These are phyloP conservation scores for Dothistroma pini DNA, from an alignment of 2,329 filamentous ascomycete genomes.

Conservation along the genomic window DNA sequence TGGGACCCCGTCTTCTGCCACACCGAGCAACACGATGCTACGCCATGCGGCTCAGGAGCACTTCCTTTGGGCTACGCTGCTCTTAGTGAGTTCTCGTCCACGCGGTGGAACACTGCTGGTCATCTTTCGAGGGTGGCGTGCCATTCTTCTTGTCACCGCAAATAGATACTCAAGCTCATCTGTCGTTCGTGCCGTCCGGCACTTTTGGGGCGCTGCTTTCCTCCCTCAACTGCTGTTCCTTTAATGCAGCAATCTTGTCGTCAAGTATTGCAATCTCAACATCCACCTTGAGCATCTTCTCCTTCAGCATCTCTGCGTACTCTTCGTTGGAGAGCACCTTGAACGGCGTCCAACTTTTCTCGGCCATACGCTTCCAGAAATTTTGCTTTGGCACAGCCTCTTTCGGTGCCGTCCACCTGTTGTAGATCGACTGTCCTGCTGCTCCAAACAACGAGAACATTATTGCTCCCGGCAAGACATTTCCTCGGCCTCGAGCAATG, in stretches of 20 bases:
- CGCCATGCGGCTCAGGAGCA: too few relatives aligned
- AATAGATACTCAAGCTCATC: background rate
- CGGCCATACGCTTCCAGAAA: slow-evolving; percentile 50
- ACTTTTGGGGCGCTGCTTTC: too few relatives aligned
- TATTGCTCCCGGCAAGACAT: slow-evolving; percentile 54
- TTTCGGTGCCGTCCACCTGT: slow-evolving; percentile 44
- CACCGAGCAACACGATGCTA: too few relatives aligned
- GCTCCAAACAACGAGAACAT: slow-evolving; percentile 58
- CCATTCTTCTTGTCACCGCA: background rate
- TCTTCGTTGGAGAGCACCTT: slow-evolving; percentile 67
- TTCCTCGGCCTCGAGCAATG: slow-evolving; percentile 55
- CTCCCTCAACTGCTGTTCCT: slow-evolving; percentile 20
- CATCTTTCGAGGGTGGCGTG: too few relatives aligned
- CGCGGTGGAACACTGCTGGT: background rate
- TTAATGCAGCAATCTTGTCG: slow-evolving; percentile 62
- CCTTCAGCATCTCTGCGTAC: slow-evolving; percentile 65
- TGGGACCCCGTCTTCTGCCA: background rate
- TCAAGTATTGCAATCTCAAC: slow-evolving; percentile 75
- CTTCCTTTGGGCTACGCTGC: too few relatives aligned
- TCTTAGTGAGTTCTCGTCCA: too few relatives aligned
- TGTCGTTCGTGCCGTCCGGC: background rate
- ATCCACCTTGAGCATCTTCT: slow-evolving; percentile 68
- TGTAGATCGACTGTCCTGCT: slow-evolving; percentile 55
- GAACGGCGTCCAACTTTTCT: slow-evolving; percentile 69
- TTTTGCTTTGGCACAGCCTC: slow-evolving; percentile 37